Conservation (phyloP, 176 grass and related monocot genomes). For the Rhynchospora breviuscula region DNA sequence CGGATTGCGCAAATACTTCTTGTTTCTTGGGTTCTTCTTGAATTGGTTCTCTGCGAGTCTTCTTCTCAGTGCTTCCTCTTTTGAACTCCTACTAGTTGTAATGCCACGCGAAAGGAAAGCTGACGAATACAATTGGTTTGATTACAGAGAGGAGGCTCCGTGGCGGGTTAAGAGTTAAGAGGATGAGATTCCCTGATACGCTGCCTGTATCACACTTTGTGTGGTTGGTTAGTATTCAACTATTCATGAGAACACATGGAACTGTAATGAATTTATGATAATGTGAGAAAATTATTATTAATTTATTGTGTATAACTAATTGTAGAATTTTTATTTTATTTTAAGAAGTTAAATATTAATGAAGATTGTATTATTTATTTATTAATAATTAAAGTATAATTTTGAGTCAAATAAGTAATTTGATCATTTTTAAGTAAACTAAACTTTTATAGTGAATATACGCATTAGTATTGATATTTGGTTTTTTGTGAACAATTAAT, state of each 20-base stretch:
- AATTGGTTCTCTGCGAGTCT: background rate
- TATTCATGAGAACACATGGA: background rate
- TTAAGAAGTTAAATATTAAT: no score
- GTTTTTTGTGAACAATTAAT: background rate
- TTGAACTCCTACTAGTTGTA: background rate
- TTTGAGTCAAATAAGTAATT: background rate
- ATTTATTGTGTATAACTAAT: no score
- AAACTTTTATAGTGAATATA: background rate
- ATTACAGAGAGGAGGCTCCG: background rate
- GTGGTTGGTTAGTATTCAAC: background rate
- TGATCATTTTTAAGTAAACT: background rate
- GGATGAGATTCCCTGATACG: background rate
- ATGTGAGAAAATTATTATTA: no score
- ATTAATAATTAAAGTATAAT: background rate
- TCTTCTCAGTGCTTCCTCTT: background rate
- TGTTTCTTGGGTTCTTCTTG: background rate
- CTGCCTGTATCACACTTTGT: background rate
- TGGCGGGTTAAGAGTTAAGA: background rate
- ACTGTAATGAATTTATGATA: no score
- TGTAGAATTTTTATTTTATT: no score
- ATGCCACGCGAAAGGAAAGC: background rate
- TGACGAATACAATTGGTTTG: background rate
- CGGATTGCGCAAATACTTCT: background rate
- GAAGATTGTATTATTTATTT: background rate
- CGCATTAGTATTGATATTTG: background rate